These are phyloP conservation scores for Beauveria caledonica DNA, from an alignment of 2,329 filamentous ascomycete genomes.

Conservation along the genomic window DNA sequence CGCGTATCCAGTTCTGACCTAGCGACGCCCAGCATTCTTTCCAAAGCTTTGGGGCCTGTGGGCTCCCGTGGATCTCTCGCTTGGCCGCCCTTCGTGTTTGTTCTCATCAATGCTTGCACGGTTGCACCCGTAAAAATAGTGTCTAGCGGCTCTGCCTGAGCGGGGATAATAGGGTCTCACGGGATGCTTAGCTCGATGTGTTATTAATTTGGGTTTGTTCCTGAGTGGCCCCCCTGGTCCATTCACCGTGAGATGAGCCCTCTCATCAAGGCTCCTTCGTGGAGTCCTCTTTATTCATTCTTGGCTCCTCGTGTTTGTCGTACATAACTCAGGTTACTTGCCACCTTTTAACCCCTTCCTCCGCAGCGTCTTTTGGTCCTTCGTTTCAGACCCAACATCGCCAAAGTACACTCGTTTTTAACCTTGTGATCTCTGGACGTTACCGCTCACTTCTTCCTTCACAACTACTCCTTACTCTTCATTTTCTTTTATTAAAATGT, in stretches of 20 bases:
- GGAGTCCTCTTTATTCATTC: neutral
- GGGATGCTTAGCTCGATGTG: neutral
- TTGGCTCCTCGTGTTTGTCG: neutral
- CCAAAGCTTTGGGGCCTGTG: neutral
- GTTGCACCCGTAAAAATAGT: neutral
- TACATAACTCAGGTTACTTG: neutral
- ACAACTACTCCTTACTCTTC: too few relatives aligned
- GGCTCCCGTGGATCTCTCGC: neutral
- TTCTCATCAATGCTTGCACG: neutral
- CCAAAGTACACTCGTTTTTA: constrained; percentile 2
- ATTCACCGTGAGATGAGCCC: neutral
- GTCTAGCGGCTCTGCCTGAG: neutral
- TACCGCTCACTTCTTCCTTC: neutral
- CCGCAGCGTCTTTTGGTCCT: neutral
- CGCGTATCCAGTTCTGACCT: too few relatives aligned
- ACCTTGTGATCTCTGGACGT: neutral
- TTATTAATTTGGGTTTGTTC: neutral
- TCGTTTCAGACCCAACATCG: neutral
- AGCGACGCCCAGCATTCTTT: neutral
- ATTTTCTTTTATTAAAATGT: constrained; percentile 23
- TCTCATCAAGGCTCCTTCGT: neutral
- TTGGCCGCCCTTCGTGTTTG: neutral
- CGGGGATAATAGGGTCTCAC: neutral
- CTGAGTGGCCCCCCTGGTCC: neutral
- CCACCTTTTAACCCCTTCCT: neutral